Evolutionary conservation across 2,329 filamentous ascomycete genomes (phyloP).

Genomic region (Calonectria pseudoturangicola): DNA sequence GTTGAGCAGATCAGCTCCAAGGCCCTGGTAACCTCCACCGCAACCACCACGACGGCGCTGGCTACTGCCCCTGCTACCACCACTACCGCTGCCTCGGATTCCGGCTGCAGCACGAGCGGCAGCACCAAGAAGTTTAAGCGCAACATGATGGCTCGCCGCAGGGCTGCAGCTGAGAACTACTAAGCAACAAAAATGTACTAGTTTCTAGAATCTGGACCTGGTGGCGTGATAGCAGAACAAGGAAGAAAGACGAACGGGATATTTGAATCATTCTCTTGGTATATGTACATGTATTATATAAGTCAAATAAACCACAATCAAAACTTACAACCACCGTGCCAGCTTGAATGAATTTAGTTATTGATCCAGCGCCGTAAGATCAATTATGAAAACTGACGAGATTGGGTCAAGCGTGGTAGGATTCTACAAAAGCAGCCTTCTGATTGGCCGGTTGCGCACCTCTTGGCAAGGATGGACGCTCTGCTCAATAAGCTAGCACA

Average conservation of each 20-base stretch:
- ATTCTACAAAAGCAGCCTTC: background rate
- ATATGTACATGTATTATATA: background rate
- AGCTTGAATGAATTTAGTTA: background rate
- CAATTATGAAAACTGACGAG: background rate
- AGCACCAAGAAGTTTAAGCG: slow-evolving; percentile 46
- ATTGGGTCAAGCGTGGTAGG: background rate
- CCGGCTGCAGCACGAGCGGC: slow-evolving; percentile 42
- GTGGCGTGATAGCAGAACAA: background rate
- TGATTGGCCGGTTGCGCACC: background rate
- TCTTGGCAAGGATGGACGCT: background rate
- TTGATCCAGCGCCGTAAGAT: background rate
- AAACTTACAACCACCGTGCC: background rate
- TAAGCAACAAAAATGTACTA: background rate
- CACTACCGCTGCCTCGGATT: slow-evolving; percentile 25
- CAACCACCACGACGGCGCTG: slow-evolving; percentile 38
- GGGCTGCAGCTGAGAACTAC: slow-evolving; percentile 22
- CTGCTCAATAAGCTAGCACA: background rate
- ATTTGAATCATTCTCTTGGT: background rate
- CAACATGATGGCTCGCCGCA: slow-evolving; percentile 45
- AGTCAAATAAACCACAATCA: background rate
- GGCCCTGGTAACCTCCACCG: slow-evolving; percentile 40
- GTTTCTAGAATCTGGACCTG: background rate
- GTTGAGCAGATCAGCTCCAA: slow-evolving; percentile 47
- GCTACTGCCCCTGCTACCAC: slow-evolving; percentile 42
- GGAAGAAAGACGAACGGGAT: background rate